Evolutionary conservation across 441 rosid species (phyloP).

Genomic region (Metrosideros polymorpha): DNA sequence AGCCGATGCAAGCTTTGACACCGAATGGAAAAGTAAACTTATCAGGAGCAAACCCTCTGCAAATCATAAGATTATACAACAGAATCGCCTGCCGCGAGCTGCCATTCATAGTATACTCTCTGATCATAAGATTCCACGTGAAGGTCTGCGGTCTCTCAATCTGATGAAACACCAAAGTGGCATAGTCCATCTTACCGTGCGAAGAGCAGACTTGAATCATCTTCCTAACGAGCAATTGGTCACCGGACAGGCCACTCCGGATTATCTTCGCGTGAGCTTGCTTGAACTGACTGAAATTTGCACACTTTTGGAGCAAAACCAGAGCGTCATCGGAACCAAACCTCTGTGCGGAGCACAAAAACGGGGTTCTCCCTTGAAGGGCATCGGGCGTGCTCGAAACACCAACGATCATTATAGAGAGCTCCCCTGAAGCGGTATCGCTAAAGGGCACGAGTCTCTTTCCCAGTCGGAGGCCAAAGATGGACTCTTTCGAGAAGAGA

Average conservation of each 20-base stretch:
- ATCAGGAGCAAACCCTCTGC: conserved; percentile 31
- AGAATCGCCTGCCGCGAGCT: conserved; percentile 36
- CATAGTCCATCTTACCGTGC: conserved; percentile 30
- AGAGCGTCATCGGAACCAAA: conserved; percentile 38
- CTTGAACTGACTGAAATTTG: conserved; percentile 41
- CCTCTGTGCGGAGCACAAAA: neutral
- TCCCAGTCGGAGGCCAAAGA: no score
- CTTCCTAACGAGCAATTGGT: conserved; percentile 50
- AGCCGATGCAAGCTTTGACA: conserved; percentile 43
- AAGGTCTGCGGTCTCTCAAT: conserved; percentile 25
- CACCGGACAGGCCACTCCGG: conserved; percentile 28
- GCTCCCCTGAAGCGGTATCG: neutral
- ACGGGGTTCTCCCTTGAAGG: neutral
- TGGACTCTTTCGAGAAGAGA: no score
- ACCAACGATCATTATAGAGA: conserved; percentile 12
- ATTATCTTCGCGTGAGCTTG: conserved; percentile 47
- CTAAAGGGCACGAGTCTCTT: neutral
- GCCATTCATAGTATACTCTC: conserved; percentile 30
- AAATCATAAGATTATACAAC: conserved; percentile 45
- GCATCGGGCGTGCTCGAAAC: conserved; percentile 15
- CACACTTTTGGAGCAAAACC: conserved; percentile 30
- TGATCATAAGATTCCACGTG: conserved; percentile 70
- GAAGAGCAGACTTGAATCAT: conserved; percentile 40
- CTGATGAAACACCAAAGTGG: conserved; percentile 42
- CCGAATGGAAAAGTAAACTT: conserved; percentile 69